phyloP scores from a whole-genome alignment of 345 rosid genomes.

The Eucalyptus marginata region DNA sequence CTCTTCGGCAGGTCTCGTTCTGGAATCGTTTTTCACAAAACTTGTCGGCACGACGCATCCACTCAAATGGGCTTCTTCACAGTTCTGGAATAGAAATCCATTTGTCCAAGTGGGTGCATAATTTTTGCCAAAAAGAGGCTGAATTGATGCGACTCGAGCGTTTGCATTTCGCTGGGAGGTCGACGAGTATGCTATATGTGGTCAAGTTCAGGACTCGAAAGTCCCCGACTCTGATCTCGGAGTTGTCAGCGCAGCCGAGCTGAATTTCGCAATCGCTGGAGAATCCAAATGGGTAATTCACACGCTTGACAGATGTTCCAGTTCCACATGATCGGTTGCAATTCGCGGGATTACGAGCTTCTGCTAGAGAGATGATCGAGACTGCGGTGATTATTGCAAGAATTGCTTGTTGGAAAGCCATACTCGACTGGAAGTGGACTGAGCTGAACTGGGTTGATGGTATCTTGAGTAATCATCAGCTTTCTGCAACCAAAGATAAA shows the following conservation, averaged over 20 bases:
- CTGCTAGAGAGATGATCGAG: not conserved
- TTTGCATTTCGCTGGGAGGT: slow-evolving; percentile 26
- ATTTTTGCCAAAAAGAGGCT: slow-evolving; percentile 9
- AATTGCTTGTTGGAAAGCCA: slow-evolving; percentile 2
- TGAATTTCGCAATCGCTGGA: slow-evolving; percentile 27
- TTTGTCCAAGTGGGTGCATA: slow-evolving; percentile 34
- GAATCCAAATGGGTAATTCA: slow-evolving; percentile 76
- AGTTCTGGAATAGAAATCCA: slow-evolving; percentile 43
- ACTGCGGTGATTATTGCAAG: not conserved
- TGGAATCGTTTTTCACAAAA: slow-evolving; percentile 1
- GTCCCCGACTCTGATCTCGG: slow-evolving; percentile 11
- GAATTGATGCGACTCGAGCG: slow-evolving; percentile 16
- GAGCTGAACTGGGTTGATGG: not conserved
- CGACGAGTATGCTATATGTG: slow-evolving; percentile 14
- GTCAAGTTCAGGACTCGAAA: slow-evolving; percentile 51
- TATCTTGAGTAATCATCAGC: not conserved
- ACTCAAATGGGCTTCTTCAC: not conserved
- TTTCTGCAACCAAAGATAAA: not conserved
- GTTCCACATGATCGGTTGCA: slow-evolving; percentile 29
- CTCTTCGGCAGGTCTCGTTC: slow-evolving; percentile 5
- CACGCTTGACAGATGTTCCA: not conserved
- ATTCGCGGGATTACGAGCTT: slow-evolving; percentile 6
- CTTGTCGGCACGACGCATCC: slow-evolving; percentile 23
- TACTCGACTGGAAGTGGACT: not conserved
- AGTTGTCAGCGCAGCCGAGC: slow-evolving; percentile 12